phyloP scores from a whole-genome alignment of 768 basidiomycete species.

The Postia placenta region DNA sequence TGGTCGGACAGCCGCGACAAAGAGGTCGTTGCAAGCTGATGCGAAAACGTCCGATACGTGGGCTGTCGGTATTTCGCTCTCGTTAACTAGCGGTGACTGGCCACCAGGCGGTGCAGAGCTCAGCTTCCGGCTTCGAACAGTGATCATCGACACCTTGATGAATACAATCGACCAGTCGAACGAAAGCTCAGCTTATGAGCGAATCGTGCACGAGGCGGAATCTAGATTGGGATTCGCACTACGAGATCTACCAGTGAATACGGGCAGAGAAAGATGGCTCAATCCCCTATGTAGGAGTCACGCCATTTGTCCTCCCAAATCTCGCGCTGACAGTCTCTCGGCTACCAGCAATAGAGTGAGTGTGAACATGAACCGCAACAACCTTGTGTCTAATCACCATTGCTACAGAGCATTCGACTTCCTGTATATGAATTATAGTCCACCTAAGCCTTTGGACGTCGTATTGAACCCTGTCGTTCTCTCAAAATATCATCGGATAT shows the following conservation, averaged over 20 bases:
- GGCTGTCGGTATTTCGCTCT: slow-evolving; percentile 59
- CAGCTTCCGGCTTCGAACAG: slow-evolving; percentile 76
- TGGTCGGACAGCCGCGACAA: background rate
- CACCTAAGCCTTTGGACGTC: slow-evolving; percentile 71
- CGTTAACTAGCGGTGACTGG: slow-evolving; percentile 76
- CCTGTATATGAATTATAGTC: slow-evolving; percentile 80
- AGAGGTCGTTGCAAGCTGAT: background rate
- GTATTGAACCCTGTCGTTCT: slow-evolving; percentile 66
- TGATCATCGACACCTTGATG: slow-evolving; percentile 77
- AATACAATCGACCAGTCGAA: slow-evolving; percentile 7
- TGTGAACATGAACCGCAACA: no score
- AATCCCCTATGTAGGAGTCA: slow-evolving; percentile 74
- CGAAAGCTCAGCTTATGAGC: background rate
- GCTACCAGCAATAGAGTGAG: slow-evolving; percentile 43
- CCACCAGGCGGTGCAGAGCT: slow-evolving; percentile 84
- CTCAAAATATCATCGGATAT: slow-evolving; percentile 83
- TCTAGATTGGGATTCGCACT: slow-evolving; percentile 82
- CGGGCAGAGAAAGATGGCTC: slow-evolving; percentile 70
- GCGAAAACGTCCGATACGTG: background rate
- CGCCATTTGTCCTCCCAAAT: no score
- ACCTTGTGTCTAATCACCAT: slow-evolving; percentile 40
- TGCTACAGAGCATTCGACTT: slow-evolving; percentile 74
- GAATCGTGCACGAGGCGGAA: slow-evolving; percentile 54
- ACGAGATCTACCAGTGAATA: slow-evolving; percentile 58
- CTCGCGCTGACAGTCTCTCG: background rate